These are phyloP conservation scores for Tagetes patula DNA, from an alignment of 129 eudicot genomes.

Conservation along the genomic window DNA sequence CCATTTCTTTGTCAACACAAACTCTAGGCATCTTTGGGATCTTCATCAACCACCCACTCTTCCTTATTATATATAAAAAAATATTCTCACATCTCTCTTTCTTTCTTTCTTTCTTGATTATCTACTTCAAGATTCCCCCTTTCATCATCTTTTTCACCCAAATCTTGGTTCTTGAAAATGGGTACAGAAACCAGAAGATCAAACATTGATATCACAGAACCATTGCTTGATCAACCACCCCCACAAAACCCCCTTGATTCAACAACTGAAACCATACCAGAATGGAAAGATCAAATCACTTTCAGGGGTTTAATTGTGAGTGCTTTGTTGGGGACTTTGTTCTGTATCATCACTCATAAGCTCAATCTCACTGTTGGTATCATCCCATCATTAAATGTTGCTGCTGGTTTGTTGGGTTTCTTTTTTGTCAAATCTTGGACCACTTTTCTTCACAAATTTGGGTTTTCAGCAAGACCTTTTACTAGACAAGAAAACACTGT, in stretches of 20 bases:
- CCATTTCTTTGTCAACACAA: background rate
- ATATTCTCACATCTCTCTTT: background rate
- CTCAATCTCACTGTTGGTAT: constrained; percentile 67
- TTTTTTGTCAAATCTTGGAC: constrained; percentile 51
- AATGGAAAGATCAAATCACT: constrained; percentile 59
- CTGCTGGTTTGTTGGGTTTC: constrained; percentile 70
- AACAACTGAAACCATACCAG: constrained; percentile 36
- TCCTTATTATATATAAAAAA: too few species aligned
- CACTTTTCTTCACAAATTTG: constrained; percentile 22
- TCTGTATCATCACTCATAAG: constrained; percentile 56
- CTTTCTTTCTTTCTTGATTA: background rate
- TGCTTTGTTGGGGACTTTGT: constrained; percentile 42
- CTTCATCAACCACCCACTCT: background rate
- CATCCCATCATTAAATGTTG: constrained; percentile 66
- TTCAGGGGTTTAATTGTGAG: constrained; percentile 45
- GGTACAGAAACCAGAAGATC: constrained; percentile 22
- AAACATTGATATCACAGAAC: constrained; percentile 6
- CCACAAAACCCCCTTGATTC: background rate
- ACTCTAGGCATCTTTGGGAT: background rate
- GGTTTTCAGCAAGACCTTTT: constrained; percentile 50
- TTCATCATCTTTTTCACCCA: too few species aligned
- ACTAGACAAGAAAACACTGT: constrained; percentile 73
- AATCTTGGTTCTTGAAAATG: background rate
- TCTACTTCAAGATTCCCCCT: background rate
- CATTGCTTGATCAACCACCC: constrained; percentile 13